Evolutionary conservation across 148 eudicot species (phyloP).

Genomic region (Camellia japonica): DNA sequence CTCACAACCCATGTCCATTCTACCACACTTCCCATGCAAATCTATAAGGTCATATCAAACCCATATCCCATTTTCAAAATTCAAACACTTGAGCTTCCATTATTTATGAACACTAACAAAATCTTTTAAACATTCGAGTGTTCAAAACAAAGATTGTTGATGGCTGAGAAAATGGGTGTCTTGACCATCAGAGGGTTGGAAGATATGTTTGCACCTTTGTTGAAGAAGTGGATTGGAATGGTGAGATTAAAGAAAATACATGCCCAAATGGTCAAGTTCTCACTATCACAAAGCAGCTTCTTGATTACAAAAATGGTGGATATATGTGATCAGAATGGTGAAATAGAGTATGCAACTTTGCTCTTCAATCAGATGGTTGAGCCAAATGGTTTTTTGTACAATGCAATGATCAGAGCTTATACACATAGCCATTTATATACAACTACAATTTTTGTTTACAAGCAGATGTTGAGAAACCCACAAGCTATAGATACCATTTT

Average conservation of each 20-base stretch:
- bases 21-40: neutral
- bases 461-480: constrained; percentile 20
- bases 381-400: constrained; percentile 30
- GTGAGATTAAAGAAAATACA: constrained; percentile 25
- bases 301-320: constrained; percentile 36
- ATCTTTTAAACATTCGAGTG: neutral
- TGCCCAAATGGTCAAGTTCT: constrained; percentile 34
- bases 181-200: constrained; percentile 21
- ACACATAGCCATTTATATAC: constrained; percentile 13
- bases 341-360: constrained; percentile 21
- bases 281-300: constrained; percentile 31
- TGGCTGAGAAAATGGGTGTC: constrained; percentile 4
- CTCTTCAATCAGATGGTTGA: constrained; percentile 24
- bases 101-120: neutral
- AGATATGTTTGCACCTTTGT: constrained; percentile 23
- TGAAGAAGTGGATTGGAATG: constrained; percentile 18
- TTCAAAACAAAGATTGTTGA: neutral
- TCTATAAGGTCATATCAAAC: neutral
- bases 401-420: constrained; percentile 32
- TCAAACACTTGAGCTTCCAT: neutral
- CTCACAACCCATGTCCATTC: no score
- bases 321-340: constrained; percentile 19
- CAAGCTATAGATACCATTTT: constrained; percentile 12
- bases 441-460: constrained; percentile 16
- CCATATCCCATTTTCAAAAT: neutral